Base-by-base conservation (phyloP, 805 yeast genomes). In the Kodamaea lidongshanica region DNA sequence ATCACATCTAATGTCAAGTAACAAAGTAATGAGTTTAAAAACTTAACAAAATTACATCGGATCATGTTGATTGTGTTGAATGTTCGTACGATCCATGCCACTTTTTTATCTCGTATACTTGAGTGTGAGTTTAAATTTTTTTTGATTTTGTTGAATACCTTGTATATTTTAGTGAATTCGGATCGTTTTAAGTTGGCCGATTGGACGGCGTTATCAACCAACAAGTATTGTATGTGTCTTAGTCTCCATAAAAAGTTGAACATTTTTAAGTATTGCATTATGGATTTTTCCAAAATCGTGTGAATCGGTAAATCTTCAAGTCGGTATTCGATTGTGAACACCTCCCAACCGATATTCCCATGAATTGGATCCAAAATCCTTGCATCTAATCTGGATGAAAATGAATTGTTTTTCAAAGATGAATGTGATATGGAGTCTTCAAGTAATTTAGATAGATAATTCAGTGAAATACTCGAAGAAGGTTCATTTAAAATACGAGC, bases 221-320 rank as follows among this genome's bases (percentile, higher is more conserved):
- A 60, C 33, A 74, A 57, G 43, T 59, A 67, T 12, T 71, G 68
- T 10, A 79, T 67, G 39, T 84, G 78, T 37, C 78, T 74, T 13
- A 89, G 57, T 41, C 80, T 72, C 86, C 96, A 84, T 23, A 92
- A 53, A 46, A 86, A 84, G 44, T 87, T 85, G 63, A 89, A 92
- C 40, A 88, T 72, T 42, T 82, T 71, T 30, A 86, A 61, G 50
- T 89, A 89, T 35, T 54, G 52, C 1, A 45, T 40, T 35, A 41
- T 35, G 16, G 42, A 40, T 30, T 51, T 41, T 32, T 63, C 37
- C 45, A 56, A 26, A 50, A 64, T 34, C 3, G 48, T 40, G 20
- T 72, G 69, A 21, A 78, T 59, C 11, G 89, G 60, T 3, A 82
- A 66, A 16, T 70, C 60, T 6, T 74, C 67, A 7, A 74, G 45